Percentiles rank a stretch among this genome's conserved stretches.
Evolutionary conservation across 352 stramenopile species (phyloP).

Genomic region (Phytophthora constricta): DNA sequence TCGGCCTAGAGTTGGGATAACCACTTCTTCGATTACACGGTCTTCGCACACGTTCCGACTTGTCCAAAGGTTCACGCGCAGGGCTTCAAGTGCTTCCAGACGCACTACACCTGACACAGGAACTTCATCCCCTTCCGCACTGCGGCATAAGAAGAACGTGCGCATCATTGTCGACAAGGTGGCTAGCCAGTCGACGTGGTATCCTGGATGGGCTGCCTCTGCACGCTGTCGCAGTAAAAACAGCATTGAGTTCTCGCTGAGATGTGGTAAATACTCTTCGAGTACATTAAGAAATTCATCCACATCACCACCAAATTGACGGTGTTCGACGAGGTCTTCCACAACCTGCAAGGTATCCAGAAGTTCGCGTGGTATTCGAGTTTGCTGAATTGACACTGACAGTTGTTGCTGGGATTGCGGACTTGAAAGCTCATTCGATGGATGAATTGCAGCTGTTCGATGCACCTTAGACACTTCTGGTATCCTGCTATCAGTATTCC

Average conservation of each 20-base stretch:
- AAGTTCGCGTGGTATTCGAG: slow-evolving; percentile 76
- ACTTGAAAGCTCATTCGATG: slow-evolving; percentile 15
- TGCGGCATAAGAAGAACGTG: slow-evolving; percentile 63
- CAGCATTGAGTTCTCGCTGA: slow-evolving; percentile 62
- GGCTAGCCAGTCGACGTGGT: slow-evolving; percentile 70
- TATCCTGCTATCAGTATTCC: slow-evolving; percentile 14
- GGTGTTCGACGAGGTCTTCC: slow-evolving; percentile 70
- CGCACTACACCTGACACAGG: slow-evolving; percentile 57
- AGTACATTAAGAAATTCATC: slow-evolving; percentile 81
- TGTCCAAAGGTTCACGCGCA: slow-evolving; percentile 74
- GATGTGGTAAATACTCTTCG: slow-evolving; percentile 71
- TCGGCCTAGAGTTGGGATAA: slow-evolving; percentile 68
- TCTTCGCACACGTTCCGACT: slow-evolving; percentile 87
- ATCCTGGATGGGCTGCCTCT: slow-evolving; percentile 70
- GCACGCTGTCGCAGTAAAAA: slow-evolving; percentile 70
- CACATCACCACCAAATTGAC: slow-evolving; percentile 70
- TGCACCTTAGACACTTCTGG: slow-evolving; percentile 12
- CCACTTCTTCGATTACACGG: slow-evolving; percentile 84
- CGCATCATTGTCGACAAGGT: slow-evolving; percentile 60
- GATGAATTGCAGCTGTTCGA: slow-evolving; percentile 20
- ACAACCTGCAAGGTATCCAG: slow-evolving; percentile 79
- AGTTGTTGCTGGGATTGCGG: slow-evolving; percentile 36
- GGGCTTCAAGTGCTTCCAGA: slow-evolving; percentile 70
- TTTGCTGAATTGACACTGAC: slow-evolving; percentile 67
- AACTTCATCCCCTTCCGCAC: slow-evolving; percentile 36